Evolutionary conservation across 225 moss, liverwort and hornwort genomes (phyloP).

Genomic region (Takakia lepidozioides): DNA sequence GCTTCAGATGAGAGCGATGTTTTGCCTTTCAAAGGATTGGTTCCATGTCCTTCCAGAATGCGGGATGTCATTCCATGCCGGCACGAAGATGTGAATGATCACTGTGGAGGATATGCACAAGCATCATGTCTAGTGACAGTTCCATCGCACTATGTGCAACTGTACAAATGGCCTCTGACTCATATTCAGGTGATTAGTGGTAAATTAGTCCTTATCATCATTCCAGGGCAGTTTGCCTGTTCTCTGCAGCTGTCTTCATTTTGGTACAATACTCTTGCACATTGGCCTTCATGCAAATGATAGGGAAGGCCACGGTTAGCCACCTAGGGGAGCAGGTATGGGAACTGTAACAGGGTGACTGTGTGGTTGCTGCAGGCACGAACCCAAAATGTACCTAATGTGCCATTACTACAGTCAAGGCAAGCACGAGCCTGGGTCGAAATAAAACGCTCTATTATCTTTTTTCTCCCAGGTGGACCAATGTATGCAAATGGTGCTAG

Average conservation of each 20-base stretch:
- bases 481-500: conserved; percentile 52
- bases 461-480: conserved; percentile 38
- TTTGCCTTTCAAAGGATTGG: conserved; percentile 11
- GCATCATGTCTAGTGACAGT: conserved; percentile 43
- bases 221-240: neutral
- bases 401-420: conserved; percentile 38
- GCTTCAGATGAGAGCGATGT: conserved; percentile 6
- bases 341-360: neutral
- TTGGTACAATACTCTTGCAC: neutral
- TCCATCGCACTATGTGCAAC: conserved; percentile 47
- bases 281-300: too few species aligned
- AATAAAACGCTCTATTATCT: conserved; percentile 17
- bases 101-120: conserved; percentile 5
- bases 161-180: conserved; percentile 72
- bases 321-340: conserved; percentile 1
- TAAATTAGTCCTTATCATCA: neutral
- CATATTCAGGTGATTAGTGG: conserved; percentile 56
- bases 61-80: conserved; percentile 36
- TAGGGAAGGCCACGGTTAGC: neutral
- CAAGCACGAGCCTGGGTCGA: conserved; percentile 35
- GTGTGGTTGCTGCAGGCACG: conserved; percentile 37
- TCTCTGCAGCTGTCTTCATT: too few species aligned
- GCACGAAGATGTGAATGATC: conserved; percentile 12
- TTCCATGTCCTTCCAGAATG: conserved; percentile 34
- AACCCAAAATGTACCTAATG: conserved; percentile 46